These are phyloP conservation scores for Acacia pycnantha DNA, from an alignment of 331 rosid genomes.

Conservation along the genomic window DNA sequence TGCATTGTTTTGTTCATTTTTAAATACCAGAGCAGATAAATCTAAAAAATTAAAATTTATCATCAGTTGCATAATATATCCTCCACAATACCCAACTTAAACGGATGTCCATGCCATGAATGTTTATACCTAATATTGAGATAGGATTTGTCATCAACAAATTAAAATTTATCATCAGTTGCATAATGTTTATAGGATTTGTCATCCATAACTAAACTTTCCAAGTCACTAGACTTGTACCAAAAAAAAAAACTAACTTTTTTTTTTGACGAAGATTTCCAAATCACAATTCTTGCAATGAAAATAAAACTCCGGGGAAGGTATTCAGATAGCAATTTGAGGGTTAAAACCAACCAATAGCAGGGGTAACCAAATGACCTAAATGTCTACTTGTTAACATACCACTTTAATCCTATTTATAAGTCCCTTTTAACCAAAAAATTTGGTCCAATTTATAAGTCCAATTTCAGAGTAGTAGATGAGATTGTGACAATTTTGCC, in stretches of 20 bases:
- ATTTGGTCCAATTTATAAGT: no score
- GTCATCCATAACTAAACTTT: neutral
- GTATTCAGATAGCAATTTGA: constrained; percentile 2
- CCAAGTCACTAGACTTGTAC: no score
- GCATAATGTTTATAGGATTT: no score
- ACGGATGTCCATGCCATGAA: neutral
- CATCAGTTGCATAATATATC: neutral
- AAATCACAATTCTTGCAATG: constrained; percentile 3
- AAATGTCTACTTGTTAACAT: neutral
- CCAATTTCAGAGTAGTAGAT: no score
- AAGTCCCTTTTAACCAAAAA: no score
- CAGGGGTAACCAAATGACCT: neutral
- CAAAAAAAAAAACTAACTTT: no score
- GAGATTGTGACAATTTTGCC: no score
- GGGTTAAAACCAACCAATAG: neutral
- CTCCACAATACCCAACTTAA: neutral
- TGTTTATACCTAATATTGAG: neutral
- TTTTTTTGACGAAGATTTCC: neutral
- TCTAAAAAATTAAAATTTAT: neutral
- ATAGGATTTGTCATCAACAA: neutral
- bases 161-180: no score
- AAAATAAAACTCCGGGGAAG: neutral
- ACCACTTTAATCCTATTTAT: no score
- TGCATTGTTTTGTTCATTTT: neutral
- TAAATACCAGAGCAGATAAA: neutral